Evolutionary conservation across 2,329 filamentous ascomycete genomes (phyloP).

Genomic region (Diaporthe sp.): DNA sequence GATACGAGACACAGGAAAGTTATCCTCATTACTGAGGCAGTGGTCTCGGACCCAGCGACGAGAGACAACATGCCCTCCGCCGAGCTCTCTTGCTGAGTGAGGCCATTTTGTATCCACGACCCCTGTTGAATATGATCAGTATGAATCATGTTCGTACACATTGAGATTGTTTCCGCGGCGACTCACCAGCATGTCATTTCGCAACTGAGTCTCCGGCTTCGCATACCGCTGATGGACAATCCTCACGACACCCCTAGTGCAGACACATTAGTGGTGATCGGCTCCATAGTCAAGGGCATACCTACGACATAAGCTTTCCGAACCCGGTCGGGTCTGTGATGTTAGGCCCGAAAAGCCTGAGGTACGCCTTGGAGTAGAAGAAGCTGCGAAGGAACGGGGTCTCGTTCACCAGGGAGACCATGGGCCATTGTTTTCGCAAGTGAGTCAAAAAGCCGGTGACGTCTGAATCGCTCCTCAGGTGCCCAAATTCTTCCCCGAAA

Average conservation of each 20-base stretch:
- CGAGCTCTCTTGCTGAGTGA: slow-evolving; percentile 57
- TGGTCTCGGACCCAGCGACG: slow-evolving; percentile 37
- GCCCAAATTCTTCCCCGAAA: slow-evolving; percentile 61
- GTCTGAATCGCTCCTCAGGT: slow-evolving; percentile 57
- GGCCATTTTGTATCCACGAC: slow-evolving; percentile 45
- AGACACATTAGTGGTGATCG: not conserved
- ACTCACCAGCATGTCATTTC: slow-evolving; percentile 62
- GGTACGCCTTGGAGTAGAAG: slow-evolving; percentile 46
- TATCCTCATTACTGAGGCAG: slow-evolving; percentile 31
- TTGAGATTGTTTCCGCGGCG: rapidly evolving
- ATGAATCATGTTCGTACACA: too few relatives aligned
- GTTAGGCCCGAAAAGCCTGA: slow-evolving; percentile 52
- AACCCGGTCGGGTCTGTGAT: slow-evolving; percentile 46
- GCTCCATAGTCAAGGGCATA: not conserved
- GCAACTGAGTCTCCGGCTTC: slow-evolving; percentile 53
- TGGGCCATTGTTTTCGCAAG: slow-evolving; percentile 43
- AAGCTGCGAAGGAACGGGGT: slow-evolving; percentile 51
- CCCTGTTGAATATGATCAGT: not conserved
- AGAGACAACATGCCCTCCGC: slow-evolving; percentile 49
- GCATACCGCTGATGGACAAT: slow-evolving; percentile 18
- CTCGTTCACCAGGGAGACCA: slow-evolving; percentile 56
- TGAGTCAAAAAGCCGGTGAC: slow-evolving; percentile 57
- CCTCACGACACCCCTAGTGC: not conserved
- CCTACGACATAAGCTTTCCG: slow-evolving; percentile 46
- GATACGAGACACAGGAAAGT: slow-evolving; percentile 57